A percentile compares a stretch with the other conserved stretches of the same genome.
phyloP scores from a whole-genome alignment of 2,329 filamentous ascomycete species.

The Fusarium papillatum region DNA sequence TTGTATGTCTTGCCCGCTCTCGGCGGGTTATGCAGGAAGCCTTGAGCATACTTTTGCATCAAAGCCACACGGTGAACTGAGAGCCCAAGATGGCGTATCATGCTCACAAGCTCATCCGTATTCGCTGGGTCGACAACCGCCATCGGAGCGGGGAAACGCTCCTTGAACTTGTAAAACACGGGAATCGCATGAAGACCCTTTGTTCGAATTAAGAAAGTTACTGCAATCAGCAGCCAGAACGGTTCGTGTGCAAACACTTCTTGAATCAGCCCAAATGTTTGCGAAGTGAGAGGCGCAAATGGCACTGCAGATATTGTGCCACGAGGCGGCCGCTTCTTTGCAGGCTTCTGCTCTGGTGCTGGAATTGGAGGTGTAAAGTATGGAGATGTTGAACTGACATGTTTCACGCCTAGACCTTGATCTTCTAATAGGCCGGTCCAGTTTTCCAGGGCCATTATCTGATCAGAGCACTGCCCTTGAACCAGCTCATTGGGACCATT shows the following conservation, averaged over 20 bases:
- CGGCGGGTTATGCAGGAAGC: slow-evolving; percentile 77
- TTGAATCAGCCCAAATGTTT: slow-evolving; percentile 84
- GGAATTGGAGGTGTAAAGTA: slow-evolving; percentile 46
- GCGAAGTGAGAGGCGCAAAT: slow-evolving; percentile 76
- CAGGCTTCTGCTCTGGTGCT: slow-evolving; percentile 19
- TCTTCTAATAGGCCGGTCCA: slow-evolving; percentile 2
- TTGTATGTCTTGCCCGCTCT: slow-evolving; percentile 65
- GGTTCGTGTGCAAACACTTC: slow-evolving; percentile 82
- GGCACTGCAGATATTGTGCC: slow-evolving; percentile 68
- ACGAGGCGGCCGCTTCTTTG: slow-evolving; percentile 51
- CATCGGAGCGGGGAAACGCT: slow-evolving; percentile 75
- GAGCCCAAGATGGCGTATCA: slow-evolving; percentile 81
- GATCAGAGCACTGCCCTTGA: slow-evolving; percentile 19
- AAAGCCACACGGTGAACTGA: slow-evolving; percentile 75
- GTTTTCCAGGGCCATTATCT: slow-evolving; percentile 4
- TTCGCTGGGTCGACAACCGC: slow-evolving; percentile 69
- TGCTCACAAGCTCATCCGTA: slow-evolving; percentile 64
- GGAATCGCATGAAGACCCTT: slow-evolving; percentile 82
- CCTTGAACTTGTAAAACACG: slow-evolving; percentile 77
- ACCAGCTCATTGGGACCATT: neutral
- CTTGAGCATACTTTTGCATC: slow-evolving; percentile 78
- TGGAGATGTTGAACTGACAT: slow-evolving; percentile 44
- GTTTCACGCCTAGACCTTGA: slow-evolving; percentile 10
- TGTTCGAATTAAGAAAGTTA: slow-evolving; percentile 89
- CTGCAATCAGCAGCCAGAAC: slow-evolving; percentile 85